Evolutionary conservation across 345 rosid species (phyloP).

Genomic region (Aethionema arabicum): DNA sequence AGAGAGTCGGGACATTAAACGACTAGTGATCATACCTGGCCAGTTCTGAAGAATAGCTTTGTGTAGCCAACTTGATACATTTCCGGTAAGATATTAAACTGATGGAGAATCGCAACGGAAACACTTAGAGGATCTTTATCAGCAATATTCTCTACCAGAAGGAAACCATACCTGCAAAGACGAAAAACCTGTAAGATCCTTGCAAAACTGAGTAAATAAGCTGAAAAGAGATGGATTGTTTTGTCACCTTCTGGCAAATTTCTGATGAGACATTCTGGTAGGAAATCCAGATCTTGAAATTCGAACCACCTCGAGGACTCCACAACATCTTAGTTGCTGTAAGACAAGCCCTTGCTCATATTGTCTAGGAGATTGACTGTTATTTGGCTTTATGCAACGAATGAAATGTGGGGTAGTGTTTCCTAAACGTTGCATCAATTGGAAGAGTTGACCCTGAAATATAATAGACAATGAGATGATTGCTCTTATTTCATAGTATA

Average conservation of each 20-base stretch:
- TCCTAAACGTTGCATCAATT: conserved; percentile 91
- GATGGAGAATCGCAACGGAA: conserved; percentile 98
- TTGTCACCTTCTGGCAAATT: conserved; percentile 83
- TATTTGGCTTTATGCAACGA: conserved; percentile 97
- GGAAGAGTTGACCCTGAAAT: conserved; percentile 89
- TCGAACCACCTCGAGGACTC: conserved; percentile 97
- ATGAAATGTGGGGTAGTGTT: conserved; percentile 96
- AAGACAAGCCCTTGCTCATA: conserved; percentile 89
- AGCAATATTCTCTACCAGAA: conserved; percentile 72
- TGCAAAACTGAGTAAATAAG: conserved; percentile 5
- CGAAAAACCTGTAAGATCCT: conserved; percentile 12
- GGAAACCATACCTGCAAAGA: conserved; percentile 84
- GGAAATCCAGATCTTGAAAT: conserved; percentile 98
- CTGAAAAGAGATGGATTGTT: background rate
- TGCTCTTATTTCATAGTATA: background rate
- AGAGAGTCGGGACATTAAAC: conserved; percentile 13
- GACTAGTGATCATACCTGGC: conserved; percentile 61
- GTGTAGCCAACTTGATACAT: conserved; percentile 99
- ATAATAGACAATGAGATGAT: conserved; percentile 20
- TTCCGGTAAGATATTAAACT: conserved; percentile 92
- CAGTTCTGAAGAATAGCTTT: conserved; percentile 90
- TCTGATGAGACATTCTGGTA: conserved; percentile 94
- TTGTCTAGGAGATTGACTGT: conserved; percentile 78
- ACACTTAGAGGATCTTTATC: conserved; percentile 92
- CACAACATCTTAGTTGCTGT: conserved; percentile 97